A percentile compares a stretch with the other conserved stretches of the same genome.
phyloP scores from a whole-genome alignment of 129 eudicot species.

The Flaveria bidentis region DNA sequence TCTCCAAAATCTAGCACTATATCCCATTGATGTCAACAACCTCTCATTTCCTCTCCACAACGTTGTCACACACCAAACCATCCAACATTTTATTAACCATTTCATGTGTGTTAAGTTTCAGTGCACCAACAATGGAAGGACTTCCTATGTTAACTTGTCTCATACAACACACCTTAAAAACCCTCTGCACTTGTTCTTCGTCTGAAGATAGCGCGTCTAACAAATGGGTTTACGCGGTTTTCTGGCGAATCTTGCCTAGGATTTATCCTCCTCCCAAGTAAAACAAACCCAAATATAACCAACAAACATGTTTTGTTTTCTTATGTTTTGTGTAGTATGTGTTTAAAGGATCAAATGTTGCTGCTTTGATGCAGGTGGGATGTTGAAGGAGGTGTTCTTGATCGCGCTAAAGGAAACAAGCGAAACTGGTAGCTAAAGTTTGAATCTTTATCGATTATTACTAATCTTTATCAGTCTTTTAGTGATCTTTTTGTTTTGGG shows the following conservation, averaged over 20 bases:
- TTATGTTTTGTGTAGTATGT: not conserved
- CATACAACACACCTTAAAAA: conserved; percentile 77
- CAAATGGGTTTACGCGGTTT: conserved; percentile 84
- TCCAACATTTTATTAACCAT: conserved; percentile 30
- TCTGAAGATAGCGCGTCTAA: conserved; percentile 42
- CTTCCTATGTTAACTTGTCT: conserved; percentile 83
- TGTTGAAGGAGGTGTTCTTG: conserved; percentile 61
- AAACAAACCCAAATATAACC: conserved; percentile 6
- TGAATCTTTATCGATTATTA: not conserved
- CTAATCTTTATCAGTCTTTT: not conserved
- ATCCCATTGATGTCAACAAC: conserved; percentile 22
- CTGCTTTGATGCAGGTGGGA: conserved; percentile 69
- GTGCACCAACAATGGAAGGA: conserved; percentile 66
- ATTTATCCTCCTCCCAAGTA: conserved; percentile 93
- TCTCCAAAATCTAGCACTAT: conserved; percentile 30
- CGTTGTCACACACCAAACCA: conserved; percentile 29
- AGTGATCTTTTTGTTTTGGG: conserved; percentile 12
- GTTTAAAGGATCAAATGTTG: not conserved
- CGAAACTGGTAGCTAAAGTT: conserved; percentile 60
- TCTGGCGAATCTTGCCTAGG: conserved; percentile 78
- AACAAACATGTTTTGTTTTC: not conserved
- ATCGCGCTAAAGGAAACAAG: conserved; percentile 73
- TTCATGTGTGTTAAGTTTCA: conserved; percentile 30
- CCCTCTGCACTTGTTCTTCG: conserved; percentile 52
- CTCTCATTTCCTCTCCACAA: conserved; percentile 37